Conservation (phyloP, 2,329 filamentous ascomycete genomes). For the Diaporthe velutina region DNA sequence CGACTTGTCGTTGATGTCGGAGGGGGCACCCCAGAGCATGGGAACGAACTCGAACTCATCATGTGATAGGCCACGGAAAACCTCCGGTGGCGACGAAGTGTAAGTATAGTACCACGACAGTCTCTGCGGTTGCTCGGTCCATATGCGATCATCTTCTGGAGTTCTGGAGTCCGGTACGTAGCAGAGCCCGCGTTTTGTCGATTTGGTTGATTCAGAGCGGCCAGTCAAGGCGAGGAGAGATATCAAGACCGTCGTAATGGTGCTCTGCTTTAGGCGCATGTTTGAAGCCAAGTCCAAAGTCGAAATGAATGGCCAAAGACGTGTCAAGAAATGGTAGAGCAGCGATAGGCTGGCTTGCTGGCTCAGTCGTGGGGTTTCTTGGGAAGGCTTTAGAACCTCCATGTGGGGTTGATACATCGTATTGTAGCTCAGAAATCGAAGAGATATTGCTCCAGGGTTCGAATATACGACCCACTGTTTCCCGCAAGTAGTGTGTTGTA, state of each 20-base stretch:
- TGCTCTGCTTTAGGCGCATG: not conserved
- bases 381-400: not conserved
- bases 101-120: conserved; percentile 93
- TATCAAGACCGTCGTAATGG: not conserved
- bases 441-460: not conserved
- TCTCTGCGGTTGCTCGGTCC: conserved; percentile 67
- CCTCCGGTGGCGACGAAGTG: conserved; percentile 64
- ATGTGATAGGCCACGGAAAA: conserved; percentile 62
- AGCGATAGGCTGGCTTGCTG: not conserved
- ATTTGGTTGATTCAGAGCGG: conserved; percentile 46
- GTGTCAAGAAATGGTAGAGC: too few species aligned
- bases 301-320: not conserved
- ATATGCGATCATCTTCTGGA: conserved; percentile 74
- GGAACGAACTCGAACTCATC: conserved; percentile 79
- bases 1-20: conserved; percentile 61
- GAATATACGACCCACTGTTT: not conserved
- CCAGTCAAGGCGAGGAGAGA: not conserved
- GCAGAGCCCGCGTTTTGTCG: conserved; percentile 79
- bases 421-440: not conserved
- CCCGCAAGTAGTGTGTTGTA: not conserved
- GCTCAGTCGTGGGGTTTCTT: too few species aligned
- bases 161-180: conserved; percentile 70
- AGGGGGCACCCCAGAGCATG: conserved; percentile 79
- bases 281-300: not conserved
- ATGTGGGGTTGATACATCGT: not conserved